A percentile compares a stretch with the other conserved stretches of the same genome.
phyloP scores from a whole-genome alignment of 2,329 filamentous ascomycete genomes.

The Rhynchosporium agropyri region DNA sequence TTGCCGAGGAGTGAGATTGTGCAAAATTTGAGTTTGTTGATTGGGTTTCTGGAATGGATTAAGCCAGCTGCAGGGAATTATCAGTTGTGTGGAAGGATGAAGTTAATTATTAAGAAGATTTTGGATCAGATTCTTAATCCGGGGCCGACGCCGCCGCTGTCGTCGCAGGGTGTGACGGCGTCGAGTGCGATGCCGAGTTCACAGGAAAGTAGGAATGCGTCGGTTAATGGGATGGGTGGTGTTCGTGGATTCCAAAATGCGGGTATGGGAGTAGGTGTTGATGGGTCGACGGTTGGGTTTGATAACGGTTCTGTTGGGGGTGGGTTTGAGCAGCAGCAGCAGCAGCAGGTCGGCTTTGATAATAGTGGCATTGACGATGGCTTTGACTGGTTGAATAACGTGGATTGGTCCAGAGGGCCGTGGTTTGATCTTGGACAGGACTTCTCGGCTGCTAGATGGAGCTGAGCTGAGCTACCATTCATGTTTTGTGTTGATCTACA shows the following conservation, averaged over 20 bases:
- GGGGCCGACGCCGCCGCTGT: constrained; percentile 18
- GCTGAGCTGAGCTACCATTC: neutral
- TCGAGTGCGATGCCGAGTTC: constrained; percentile 9
- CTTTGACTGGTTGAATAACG: constrained; percentile 40
- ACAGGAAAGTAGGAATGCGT: constrained; percentile 17
- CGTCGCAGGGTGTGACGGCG: neutral
- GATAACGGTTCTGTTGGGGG: neutral
- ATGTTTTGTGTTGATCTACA: neutral
- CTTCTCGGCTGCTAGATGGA: constrained; percentile 23
- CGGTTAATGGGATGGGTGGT: neutral
- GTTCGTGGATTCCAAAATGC: neutral
- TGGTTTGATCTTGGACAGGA: constrained; percentile 39
- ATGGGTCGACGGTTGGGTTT: constrained; percentile 7
- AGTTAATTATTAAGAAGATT: constrained; percentile 53
- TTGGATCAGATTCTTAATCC: constrained; percentile 53
- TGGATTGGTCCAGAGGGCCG: constrained; percentile 40
- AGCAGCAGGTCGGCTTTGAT: constrained; percentile 24
- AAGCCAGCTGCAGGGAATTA: constrained; percentile 52
- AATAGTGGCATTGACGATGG: constrained; percentile 33
- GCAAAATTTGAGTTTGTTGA: constrained; percentile 54
- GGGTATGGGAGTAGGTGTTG: neutral
- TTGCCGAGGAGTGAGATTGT: constrained; percentile 53
- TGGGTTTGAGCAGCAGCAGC: constrained; percentile 24
- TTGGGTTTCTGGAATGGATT: constrained; percentile 56
- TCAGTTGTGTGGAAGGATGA: constrained; percentile 51